Percentiles rank a stretch among this genome's conserved stretches.
Conservation (phyloP, 1,284 basidiomycete genomes). For the Xerocomus minutiporus region DNA sequence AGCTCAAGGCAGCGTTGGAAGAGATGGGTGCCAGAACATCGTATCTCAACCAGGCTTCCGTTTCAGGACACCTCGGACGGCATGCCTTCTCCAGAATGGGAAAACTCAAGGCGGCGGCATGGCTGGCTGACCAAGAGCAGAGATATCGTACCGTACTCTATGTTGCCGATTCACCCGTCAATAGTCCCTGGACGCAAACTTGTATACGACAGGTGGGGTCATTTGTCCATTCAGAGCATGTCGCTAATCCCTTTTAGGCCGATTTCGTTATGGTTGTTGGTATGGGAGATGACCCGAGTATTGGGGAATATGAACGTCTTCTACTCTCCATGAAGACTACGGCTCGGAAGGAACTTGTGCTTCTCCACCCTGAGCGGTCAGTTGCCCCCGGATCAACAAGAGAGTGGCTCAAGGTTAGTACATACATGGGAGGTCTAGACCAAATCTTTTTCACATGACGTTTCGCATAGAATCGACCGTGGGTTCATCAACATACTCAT, state of each 20-base stretch:
- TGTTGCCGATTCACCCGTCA: constrained; percentile 89
- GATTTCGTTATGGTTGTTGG: constrained; percentile 96
- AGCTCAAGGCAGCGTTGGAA: constrained; percentile 83
- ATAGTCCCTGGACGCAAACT: constrained; percentile 94
- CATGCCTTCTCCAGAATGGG: constrained; percentile 94
- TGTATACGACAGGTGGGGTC: constrained; percentile 81
- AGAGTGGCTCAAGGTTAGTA: constrained; percentile 88
- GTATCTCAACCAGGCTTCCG: constrained; percentile 87
- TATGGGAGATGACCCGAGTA: constrained; percentile 85
- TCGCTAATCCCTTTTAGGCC: constrained; percentile 50
- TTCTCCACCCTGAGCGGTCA: constrained; percentile 89
- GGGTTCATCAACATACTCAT: constrained; percentile 91
- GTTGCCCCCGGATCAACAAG: constrained; percentile 91
- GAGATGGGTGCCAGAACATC: constrained; percentile 85
- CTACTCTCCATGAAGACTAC: constrained; percentile 95
- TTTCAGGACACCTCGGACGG: constrained; percentile 83
- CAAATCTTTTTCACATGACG: constrained; percentile 5
- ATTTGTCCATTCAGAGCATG: background rate
- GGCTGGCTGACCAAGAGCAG: constrained; percentile 94
- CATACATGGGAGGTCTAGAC: constrained; percentile 6
- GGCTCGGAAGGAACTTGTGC: constrained; percentile 92
- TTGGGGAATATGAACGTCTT: constrained; percentile 92
- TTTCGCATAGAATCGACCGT: constrained; percentile 72
- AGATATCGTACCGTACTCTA: constrained; percentile 88
- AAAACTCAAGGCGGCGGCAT: constrained; percentile 88